Percentiles rank a stretch among this genome's conserved stretches.
Conservation (phyloP, 2,329 filamentous ascomycete species). For the Alternaria triticina region DNA sequence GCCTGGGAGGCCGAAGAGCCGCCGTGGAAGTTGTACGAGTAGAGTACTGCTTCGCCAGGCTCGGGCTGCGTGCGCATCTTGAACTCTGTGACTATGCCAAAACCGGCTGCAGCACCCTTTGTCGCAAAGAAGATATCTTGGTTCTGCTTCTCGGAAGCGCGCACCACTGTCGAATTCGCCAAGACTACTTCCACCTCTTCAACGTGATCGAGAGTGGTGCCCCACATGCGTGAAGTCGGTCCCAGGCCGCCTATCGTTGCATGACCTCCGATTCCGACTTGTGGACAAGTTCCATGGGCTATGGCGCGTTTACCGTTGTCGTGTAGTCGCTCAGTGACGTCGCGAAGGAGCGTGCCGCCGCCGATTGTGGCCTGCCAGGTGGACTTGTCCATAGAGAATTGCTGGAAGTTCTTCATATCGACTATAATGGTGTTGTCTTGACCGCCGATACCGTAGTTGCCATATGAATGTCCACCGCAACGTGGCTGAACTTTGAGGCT, state of each 20-base stretch:
- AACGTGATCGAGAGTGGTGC: conserved; percentile 43
- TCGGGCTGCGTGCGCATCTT: conserved; percentile 46
- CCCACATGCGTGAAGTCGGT: conserved; percentile 43
- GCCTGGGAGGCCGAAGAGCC: conserved; percentile 33
- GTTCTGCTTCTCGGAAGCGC: conserved; percentile 46
- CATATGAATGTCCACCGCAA: conserved; percentile 70
- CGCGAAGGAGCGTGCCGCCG: conserved; percentile 57
- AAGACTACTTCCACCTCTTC: conserved; percentile 48
- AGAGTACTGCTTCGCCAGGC: conserved; percentile 40
- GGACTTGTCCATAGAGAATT: conserved; percentile 52
- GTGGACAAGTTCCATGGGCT: conserved; percentile 54
- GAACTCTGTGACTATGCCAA: conserved; percentile 52
- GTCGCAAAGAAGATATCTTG: conserved; percentile 52
- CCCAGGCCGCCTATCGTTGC: conserved; percentile 47
- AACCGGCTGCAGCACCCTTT: conserved; percentile 51
- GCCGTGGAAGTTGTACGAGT: conserved; percentile 40
- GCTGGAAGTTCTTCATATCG: conserved; percentile 57
- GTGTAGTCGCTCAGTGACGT: conserved; percentile 44
- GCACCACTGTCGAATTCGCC: conserved; percentile 48
- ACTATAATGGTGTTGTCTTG: conserved; percentile 56
- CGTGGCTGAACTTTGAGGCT: conserved; percentile 65
- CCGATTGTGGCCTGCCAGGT: conserved; percentile 57
- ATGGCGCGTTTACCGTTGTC: conserved; percentile 51
- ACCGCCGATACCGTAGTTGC: conserved; percentile 56
- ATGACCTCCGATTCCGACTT: conserved; percentile 47